Base-by-base conservation (phyloP, 352 stramenopile species). In the Pythium periplocum region DNA sequence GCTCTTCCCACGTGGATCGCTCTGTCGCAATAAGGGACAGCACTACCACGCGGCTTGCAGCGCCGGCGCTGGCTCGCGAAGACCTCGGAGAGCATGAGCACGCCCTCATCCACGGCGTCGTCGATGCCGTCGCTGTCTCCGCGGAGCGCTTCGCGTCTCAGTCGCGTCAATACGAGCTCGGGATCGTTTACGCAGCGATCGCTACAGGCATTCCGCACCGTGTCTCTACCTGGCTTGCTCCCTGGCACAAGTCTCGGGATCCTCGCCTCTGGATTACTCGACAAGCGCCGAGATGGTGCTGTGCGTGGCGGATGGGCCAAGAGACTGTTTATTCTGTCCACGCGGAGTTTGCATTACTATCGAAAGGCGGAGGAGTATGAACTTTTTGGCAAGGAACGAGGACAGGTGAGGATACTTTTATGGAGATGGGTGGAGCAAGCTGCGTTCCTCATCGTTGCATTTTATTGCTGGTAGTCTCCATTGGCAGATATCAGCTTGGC, bases 341-440 rank as follows among this genome's bases (percentile, higher is more conserved):
- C 82, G 12, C 76, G 77, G 30, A 87, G 82, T 40, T 48, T 92
- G 38, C 84, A 94, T 49, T 94, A 94, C 61, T 94, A 90, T 55
- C 80, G 84, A 31, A 93, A 93, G 56, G 69, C 68, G 6, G 82
- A 94, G 48, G 84, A 94, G 48, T 61, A 61, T 46, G 84, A 94
- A 53, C 70, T 94, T 33, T 94, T 94, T 59, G 84, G 84, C 53
- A 87, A 88, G 58, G 84, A 94, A 48, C 75, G 84, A 17, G 82
- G 84, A 46, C 79, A 92, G 66, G 68, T 83, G 45, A 30, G 7
- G 43, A 30, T 5, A n/a, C 34, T 35, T 3, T 33, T 30, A 26
- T 12, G 48, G 11, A 44, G 17, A 26, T 26, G 17, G 17, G 17
- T 26, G 17, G 17, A 26, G 17, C 17, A 26, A 26, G 17, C 17